These are phyloP conservation scores for Lepidopterella palustris DNA, from an alignment of 495 filamentous ascomycete species.

Conservation along the genomic window DNA sequence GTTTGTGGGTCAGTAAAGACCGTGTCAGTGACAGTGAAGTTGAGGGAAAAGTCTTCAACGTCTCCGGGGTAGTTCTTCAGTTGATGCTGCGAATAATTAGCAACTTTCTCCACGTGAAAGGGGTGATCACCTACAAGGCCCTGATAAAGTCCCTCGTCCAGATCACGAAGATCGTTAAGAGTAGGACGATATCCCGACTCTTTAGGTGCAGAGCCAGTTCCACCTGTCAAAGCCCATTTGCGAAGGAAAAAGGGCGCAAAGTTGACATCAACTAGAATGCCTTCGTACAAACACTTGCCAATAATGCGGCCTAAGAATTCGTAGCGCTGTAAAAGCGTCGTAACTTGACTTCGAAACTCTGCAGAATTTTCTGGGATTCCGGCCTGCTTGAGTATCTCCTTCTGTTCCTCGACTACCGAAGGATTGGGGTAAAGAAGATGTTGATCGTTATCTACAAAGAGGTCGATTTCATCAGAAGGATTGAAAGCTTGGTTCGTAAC, in stretches of 20 bases:
- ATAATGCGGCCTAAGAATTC: conserved; percentile 91
- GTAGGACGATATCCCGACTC: conserved; percentile 77
- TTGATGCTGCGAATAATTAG: conserved; percentile 49
- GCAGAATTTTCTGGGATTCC: conserved; percentile 47
- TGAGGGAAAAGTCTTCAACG: conserved; percentile 71
- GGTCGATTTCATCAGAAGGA: conserved; percentile 41
- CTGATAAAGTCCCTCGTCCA: conserved; percentile 90
- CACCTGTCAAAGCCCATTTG: conserved; percentile 81
- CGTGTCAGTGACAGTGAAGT: conserved; percentile 85
- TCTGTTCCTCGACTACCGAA: conserved; percentile 64
- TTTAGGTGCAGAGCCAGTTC: conserved; percentile 50
- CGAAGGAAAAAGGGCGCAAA: conserved; percentile 96
- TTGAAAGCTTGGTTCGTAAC: conserved; percentile 83
- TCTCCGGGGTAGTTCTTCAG: conserved; percentile 85
- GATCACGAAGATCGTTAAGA: conserved; percentile 85
- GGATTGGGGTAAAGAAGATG: conserved; percentile 90
- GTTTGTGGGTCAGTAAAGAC: conserved; percentile 48
- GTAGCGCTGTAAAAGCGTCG: conserved; percentile 63
- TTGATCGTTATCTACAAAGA: conserved; percentile 83
- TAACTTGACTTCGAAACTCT: conserved; percentile 53
- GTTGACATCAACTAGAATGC: conserved; percentile 86
- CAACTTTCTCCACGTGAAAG: too few relatives aligned
- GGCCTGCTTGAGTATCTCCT: conserved; percentile 49
- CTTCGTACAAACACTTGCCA: conserved; percentile 97
- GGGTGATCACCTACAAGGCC: conserved; percentile 56